A percentile compares a stretch with the other conserved stretches of the same genome.
Evolutionary conservation across 345 rosid genomes (phyloP).

Genomic region (Tarenaya hassleriana): DNA sequence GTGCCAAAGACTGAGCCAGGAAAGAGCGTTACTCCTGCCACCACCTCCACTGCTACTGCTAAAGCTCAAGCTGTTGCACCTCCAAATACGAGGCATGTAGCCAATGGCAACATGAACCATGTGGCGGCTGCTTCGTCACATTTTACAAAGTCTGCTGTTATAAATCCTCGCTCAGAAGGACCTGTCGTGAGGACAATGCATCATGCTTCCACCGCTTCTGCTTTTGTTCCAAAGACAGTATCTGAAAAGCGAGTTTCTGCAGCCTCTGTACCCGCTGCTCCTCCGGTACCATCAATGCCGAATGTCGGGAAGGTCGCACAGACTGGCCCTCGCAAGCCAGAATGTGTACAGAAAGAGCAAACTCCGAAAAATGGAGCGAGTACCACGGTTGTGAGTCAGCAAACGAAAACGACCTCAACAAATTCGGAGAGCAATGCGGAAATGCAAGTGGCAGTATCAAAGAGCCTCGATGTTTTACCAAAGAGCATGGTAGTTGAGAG

Average conservation of each 20-base stretch:
- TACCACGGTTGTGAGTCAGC: slow-evolving; percentile 15
- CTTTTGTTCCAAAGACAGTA: slow-evolving; percentile 21
- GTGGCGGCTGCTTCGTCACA: slow-evolving; percentile 28
- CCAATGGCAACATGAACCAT: slow-evolving; percentile 28
- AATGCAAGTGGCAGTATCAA: slow-evolving; percentile 20
- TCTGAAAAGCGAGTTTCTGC: slow-evolving; percentile 29
- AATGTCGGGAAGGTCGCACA: slow-evolving; percentile 23
- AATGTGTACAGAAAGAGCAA: slow-evolving; percentile 25
- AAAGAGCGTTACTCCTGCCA: slow-evolving; percentile 16
- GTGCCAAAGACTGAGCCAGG: slow-evolving; percentile 24
- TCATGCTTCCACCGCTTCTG: slow-evolving; percentile 27
- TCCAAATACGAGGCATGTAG: slow-evolving; percentile 29
- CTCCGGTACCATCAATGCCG: slow-evolving; percentile 28
- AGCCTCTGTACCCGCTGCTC: slow-evolving; percentile 21
- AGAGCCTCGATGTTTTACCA: slow-evolving; percentile 21
- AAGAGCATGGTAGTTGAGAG: slow-evolving; percentile 14
- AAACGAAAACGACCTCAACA: slow-evolving; percentile 26
- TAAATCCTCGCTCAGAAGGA: slow-evolving; percentile 36
- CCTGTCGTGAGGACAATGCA: slow-evolving; percentile 27
- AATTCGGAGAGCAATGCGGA: slow-evolving; percentile 26
- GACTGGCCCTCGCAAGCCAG: slow-evolving; percentile 19
- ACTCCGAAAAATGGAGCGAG: slow-evolving; percentile 26
- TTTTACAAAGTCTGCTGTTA: slow-evolving; percentile 24
- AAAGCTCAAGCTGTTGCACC: slow-evolving; percentile 26
- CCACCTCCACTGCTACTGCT: slow-evolving; percentile 26